Evolutionary conservation across 495 filamentous ascomycete species (phyloP).

Genomic region (Daldinia childiae): DNA sequence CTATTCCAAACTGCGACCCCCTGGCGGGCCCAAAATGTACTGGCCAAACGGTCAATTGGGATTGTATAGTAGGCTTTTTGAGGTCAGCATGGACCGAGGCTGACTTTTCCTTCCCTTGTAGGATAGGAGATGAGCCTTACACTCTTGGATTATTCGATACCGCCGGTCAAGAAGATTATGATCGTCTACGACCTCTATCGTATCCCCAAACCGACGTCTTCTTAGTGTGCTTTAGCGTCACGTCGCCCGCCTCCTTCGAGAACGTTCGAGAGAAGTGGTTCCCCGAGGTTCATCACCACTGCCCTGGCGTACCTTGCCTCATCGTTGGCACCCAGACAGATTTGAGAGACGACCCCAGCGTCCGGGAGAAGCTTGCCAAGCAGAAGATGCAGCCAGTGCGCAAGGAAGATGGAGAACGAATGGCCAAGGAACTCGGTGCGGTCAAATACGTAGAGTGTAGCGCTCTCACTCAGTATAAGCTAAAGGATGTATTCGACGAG

Average conservation of each 20-base stretch:
- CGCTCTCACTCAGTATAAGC: conserved; percentile 95
- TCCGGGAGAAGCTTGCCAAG: conserved; percentile 89
- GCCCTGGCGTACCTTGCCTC: conserved; percentile 95
- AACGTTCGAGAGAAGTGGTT: conserved; percentile 99
- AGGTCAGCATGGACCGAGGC: conserved; percentile 20
- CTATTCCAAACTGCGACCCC: neutral
- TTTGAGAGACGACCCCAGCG: conserved; percentile 88
- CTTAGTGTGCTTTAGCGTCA: conserved; percentile 98
- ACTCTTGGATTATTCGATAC: conserved; percentile 98
- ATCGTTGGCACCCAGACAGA: conserved; percentile 98
- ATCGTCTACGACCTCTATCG: conserved; percentile 92
- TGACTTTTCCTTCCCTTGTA: conserved; percentile 52
- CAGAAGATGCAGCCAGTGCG: conserved; percentile 94
- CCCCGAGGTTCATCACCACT: conserved; percentile 97
- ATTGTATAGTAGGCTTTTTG: conserved; percentile 7
- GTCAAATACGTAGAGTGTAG: conserved; percentile 99
- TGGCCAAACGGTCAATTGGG: conserved; percentile 24
- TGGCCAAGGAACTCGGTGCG: conserved; percentile 95
- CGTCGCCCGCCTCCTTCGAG: conserved; percentile 97
- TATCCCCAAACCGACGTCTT: conserved; percentile 99
- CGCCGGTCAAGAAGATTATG: conserved; percentile 98
- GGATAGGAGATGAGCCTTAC: conserved; percentile 99
- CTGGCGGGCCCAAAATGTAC: conserved; percentile 1
- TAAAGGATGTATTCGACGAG: conserved; percentile 99
- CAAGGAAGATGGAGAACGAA: conserved; percentile 91